Evolutionary conservation across 2,329 filamentous ascomycete species (phyloP).

Genomic region (Colletotrichum abscissum): DNA sequence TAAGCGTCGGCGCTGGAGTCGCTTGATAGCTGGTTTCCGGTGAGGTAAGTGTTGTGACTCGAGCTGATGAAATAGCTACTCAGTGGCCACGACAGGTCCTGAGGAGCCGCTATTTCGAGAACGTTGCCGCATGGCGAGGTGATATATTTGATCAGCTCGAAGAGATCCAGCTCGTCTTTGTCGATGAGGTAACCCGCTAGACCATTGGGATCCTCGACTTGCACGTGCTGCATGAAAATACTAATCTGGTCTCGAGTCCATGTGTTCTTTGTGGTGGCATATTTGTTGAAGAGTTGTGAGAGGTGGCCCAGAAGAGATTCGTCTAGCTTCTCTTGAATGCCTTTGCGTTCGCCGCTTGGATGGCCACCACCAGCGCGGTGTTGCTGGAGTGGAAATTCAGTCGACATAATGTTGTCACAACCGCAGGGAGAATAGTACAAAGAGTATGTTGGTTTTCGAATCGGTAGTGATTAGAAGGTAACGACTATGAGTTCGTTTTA

Average conservation of each 20-base stretch:
- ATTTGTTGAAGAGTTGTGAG: conserved; percentile 56
- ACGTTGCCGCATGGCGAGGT: conserved; percentile 58
- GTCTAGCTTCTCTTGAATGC: conserved; percentile 35
- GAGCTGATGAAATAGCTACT: conserved; percentile 95
- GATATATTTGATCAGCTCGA: conserved; percentile 65
- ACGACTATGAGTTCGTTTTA: too few species aligned
- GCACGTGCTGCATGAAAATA: conserved; percentile 58
- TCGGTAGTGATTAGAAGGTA: too few species aligned
- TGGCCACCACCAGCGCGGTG: conserved; percentile 16
- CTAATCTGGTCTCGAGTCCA: conserved; percentile 59
- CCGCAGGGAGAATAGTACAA: too few species aligned
- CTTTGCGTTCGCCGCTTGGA: not conserved
- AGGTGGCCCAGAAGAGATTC: conserved; percentile 53
- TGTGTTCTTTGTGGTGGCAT: conserved; percentile 51
- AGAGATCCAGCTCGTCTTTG: conserved; percentile 54
- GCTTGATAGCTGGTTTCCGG: conserved; percentile 88
- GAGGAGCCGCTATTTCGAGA: conserved; percentile 67
- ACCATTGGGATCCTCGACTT: conserved; percentile 51
- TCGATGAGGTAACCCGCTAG: conserved; percentile 32
- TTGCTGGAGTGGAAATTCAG: not conserved
- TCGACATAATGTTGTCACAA: not conserved
- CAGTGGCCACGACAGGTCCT: conserved; percentile 78
- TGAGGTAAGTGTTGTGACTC: conserved; percentile 94
- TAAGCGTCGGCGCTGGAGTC: conserved; percentile 90
- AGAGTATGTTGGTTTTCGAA: too few species aligned